Conservation (phyloP, 768 basidiomycete species). For the Boletellus emodensis region DNA sequence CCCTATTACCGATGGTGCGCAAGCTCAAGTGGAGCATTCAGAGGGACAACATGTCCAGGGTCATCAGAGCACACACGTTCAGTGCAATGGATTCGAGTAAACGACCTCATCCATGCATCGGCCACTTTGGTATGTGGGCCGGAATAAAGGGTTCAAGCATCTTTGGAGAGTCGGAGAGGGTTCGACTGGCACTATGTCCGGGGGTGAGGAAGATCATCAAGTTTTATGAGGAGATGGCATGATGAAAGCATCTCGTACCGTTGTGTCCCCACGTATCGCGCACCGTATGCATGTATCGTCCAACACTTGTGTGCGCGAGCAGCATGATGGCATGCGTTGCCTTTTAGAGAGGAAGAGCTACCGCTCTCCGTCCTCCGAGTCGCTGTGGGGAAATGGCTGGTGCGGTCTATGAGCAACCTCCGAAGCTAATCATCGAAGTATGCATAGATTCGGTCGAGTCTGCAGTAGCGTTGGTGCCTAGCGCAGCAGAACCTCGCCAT, state of each 20-base stretch:
- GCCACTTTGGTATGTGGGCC: slow-evolving; percentile 50
- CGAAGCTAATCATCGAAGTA: slow-evolving; percentile 45
- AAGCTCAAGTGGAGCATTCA: slow-evolving; percentile 70
- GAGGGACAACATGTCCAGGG: slow-evolving; percentile 55
- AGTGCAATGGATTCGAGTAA: slow-evolving; percentile 28
- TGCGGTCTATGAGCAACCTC: slow-evolving; percentile 1
- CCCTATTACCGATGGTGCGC: slow-evolving; percentile 59
- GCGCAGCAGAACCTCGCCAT: background rate
- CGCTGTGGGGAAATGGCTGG: slow-evolving; percentile 4
- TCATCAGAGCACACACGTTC: slow-evolving; percentile 42
- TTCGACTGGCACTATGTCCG: slow-evolving; percentile 67
- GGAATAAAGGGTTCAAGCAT: slow-evolving; percentile 48
- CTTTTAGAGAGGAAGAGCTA: background rate
- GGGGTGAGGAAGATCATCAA: slow-evolving; percentile 53
- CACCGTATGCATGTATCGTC: too few relatives aligned
- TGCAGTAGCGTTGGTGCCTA: slow-evolving; percentile 51
- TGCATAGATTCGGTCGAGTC: slow-evolving; percentile 78
- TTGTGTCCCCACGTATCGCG: background rate
- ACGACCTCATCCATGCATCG: slow-evolving; percentile 26
- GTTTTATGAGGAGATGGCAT: slow-evolving; percentile 50
- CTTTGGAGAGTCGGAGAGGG: slow-evolving; percentile 58
- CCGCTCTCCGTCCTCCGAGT: background rate
- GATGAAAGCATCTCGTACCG: background rate
- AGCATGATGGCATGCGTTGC: background rate
- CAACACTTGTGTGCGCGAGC: too few relatives aligned